A percentile compares a stretch with the other conserved stretches of the same genome.
These are phyloP conservation scores for Crithidia thermophila DNA, from an alignment of 208 protist species.

Conservation along the genomic window DNA sequence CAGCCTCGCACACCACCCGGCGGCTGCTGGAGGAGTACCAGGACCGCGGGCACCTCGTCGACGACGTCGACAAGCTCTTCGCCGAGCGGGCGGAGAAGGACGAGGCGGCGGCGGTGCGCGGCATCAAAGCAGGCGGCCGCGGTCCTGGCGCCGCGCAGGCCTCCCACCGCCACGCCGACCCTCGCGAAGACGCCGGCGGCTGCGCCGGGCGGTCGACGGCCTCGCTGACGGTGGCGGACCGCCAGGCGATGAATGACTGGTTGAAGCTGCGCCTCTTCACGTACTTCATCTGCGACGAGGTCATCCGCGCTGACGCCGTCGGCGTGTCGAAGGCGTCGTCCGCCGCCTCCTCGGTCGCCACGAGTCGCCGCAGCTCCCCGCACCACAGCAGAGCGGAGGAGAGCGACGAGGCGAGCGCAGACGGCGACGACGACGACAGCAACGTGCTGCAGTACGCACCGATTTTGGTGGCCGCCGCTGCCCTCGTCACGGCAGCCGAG, in stretches of 20 bases:
- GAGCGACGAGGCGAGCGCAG: neutral
- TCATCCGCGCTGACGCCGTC: constrained; percentile 33
- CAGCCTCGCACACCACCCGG: constrained; percentile 25
- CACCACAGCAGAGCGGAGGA: neutral
- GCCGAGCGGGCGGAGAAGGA: constrained; percentile 17
- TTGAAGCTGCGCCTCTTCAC: constrained; percentile 35
- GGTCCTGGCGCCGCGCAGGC: neutral
- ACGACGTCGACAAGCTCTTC: constrained; percentile 26
- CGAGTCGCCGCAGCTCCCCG: neutral
- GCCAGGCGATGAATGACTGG: constrained; percentile 31
- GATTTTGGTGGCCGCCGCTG: constrained; percentile 39
- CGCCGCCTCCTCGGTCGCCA: constrained; percentile 4
- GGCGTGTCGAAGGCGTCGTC: neutral
- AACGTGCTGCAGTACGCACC: constrained; percentile 34
- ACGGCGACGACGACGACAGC: neutral
- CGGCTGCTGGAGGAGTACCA: constrained; percentile 31
- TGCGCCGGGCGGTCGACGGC: neutral
- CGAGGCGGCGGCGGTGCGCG: constrained; percentile 16
- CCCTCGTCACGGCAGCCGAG: constrained; percentile 53
- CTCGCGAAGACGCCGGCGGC: neutral
- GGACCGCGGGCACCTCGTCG: constrained; percentile 26
- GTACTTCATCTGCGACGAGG: constrained; percentile 46
- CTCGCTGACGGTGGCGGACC: constrained; percentile 1
- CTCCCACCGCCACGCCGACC: neutral
- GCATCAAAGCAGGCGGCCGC: no score